Percentiles rank a stretch among this genome's conserved stretches.
These are phyloP conservation scores for Bacterosira constricta DNA, from an alignment of 108 stramenopile genomes.

Conservation along the genomic window DNA sequence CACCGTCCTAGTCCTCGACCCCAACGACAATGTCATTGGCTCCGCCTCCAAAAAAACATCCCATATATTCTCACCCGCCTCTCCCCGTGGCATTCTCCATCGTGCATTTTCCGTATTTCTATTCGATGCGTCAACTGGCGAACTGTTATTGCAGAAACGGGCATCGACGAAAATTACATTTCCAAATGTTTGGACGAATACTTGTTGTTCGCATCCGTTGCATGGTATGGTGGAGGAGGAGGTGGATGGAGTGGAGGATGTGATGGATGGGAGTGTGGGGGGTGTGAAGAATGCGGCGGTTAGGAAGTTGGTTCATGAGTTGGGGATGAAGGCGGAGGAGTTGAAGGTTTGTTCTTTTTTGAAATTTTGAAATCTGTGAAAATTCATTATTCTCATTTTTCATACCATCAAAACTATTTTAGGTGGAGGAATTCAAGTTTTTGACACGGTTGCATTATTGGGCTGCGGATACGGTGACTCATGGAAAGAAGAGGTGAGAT, in stretches of 20 bases:
- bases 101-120: conserved; percentile 98
- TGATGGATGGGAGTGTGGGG: conserved; percentile 64
- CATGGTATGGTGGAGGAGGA: conserved; percentile 84
- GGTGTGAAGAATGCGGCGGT: conserved; percentile 96
- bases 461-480: conserved; percentile 90
- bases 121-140: conserved; percentile 86
- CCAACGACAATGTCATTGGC: conserved; percentile 80
- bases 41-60: conserved; percentile 69
- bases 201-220: conserved; percentile 97
- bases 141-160: conserved; percentile 94
- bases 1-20: conserved; percentile 79
- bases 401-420: too few species aligned
- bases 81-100: conserved; percentile 86
- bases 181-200: conserved; percentile 99
- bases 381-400: too few species aligned
- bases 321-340: conserved; percentile 78
- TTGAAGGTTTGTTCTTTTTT: too few species aligned
- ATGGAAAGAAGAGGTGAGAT: conserved; percentile 74
- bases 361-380: too few species aligned
- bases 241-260: conserved; percentile 74
- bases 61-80: conserved; percentile 64
- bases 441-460: conserved; percentile 97
- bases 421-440: conserved; percentile 89
- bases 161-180: conserved; percentile 96
- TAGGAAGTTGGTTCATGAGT: conserved; percentile 95